Evolutionary conservation across 257 asterid species (phyloP).

Genomic region (Fraxinus excelsior): DNA sequence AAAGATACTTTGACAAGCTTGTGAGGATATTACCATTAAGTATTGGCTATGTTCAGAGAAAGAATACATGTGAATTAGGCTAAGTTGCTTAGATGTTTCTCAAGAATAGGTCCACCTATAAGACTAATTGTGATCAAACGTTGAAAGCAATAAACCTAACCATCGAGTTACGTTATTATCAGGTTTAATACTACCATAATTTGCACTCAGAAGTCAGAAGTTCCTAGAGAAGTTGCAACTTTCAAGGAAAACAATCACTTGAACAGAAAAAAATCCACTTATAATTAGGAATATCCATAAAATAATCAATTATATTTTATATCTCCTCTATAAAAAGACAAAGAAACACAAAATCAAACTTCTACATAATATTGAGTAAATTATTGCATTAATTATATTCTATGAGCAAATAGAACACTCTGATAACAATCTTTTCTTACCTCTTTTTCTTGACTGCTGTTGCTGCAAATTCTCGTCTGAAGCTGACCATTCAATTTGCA

Average conservation of each 20-base stretch:
- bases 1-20: not conserved
- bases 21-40: not conserved
- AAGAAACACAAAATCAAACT: conserved; percentile 28
- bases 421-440: conserved; percentile 18
- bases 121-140: conserved; percentile 10
- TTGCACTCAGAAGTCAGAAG: not conserved
- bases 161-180: conserved; percentile 22
- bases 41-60: not conserved
- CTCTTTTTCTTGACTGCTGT: conserved; percentile 14
- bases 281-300: conserved; percentile 20
- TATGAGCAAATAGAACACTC: not conserved
- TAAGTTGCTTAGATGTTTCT: conserved; percentile 20
- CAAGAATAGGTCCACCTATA: too few species aligned
- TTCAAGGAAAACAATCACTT: conserved; percentile 19
- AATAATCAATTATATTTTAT: conserved; percentile 27
- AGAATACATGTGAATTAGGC: conserved; percentile 4
- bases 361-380: conserved; percentile 15
- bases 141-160: conserved; percentile 2
- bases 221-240: conserved; percentile 7
- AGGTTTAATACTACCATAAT: not conserved
- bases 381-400: not conserved
- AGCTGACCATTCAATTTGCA: conserved; percentile 5
- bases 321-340: conserved; percentile 26
- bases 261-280: conserved; percentile 4
- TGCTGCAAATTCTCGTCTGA: conserved; percentile 9